phyloP scores from a whole-genome alignment of 2,329 filamentous ascomycete genomes.

The Aspergillus japonicus region DNA sequence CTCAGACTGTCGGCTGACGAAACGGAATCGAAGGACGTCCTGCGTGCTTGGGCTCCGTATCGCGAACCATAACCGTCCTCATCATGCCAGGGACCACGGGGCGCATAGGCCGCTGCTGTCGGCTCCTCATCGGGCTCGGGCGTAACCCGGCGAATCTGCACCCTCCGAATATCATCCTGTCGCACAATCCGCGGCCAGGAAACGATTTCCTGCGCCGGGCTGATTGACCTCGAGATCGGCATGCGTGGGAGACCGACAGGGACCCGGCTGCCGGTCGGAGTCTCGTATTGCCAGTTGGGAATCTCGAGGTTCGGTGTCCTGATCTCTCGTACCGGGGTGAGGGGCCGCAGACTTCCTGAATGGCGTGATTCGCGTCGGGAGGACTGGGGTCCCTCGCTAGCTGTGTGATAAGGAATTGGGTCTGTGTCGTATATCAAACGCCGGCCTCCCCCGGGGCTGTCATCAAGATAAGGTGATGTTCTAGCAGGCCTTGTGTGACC shows the following conservation, averaged over 20 bases:
- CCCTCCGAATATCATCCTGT: conserved; percentile 33
- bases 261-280: neutral
- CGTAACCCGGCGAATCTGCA: conserved; percentile 31
- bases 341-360: conserved; percentile 19
- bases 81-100: conserved; percentile 32
- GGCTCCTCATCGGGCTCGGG: conserved; percentile 24
- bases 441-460: conserved; percentile 8
- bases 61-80: conserved; percentile 8
- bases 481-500: conserved; percentile 9
- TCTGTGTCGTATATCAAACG: conserved; percentile 10
- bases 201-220: conserved; percentile 30
- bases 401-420: conserved; percentile 27
- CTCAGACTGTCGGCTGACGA: conserved; percentile 7
- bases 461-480: conserved; percentile 16
- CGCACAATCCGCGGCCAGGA: conserved; percentile 34
- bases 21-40: conserved; percentile 8
- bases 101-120: conserved; percentile 26
- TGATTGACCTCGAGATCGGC: conserved; percentile 21
- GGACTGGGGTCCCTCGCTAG: conserved; percentile 24
- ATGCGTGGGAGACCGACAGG: conserved; percentile 22
- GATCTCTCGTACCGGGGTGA: conserved; percentile 25
- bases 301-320: conserved; percentile 17
- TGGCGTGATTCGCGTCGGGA: conserved; percentile 21
- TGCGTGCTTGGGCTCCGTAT: conserved; percentile 2
- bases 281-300: conserved; percentile 7